Conservation (phyloP, 1,284 basidiomycete species). For the Coniferiporia sulphurascens region DNA sequence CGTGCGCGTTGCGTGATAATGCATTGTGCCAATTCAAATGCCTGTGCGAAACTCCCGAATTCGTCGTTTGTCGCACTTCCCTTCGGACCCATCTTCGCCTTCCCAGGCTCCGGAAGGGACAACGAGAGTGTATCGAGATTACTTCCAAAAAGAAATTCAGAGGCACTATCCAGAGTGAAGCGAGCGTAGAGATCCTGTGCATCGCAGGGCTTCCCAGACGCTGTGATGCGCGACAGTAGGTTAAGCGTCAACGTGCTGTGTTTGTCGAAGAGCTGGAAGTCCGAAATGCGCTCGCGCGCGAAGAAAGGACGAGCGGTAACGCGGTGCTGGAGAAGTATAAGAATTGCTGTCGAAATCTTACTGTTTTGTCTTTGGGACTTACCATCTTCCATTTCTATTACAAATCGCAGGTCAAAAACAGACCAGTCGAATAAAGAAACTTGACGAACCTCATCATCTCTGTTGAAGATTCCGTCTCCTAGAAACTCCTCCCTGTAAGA, state of each 20-base stretch:
- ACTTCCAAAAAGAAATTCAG: slow-evolving; percentile 64
- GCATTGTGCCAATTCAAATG: slow-evolving; percentile 59
- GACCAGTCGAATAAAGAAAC: slow-evolving; percentile 9
- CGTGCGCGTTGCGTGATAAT: slow-evolving; percentile 48
- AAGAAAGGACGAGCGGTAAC: slow-evolving; percentile 70
- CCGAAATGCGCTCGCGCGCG: slow-evolving; percentile 60
- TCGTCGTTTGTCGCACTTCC: slow-evolving; percentile 55
- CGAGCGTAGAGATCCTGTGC: slow-evolving; percentile 65
- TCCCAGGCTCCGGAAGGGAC: slow-evolving; percentile 45
- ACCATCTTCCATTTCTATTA: slow-evolving; percentile 50
- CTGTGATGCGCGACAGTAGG: slow-evolving; percentile 40
- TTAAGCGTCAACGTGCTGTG: slow-evolving; percentile 45
- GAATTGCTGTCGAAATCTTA: background rate
- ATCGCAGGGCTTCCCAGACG: slow-evolving; percentile 42
- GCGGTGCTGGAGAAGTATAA: slow-evolving; percentile 44
- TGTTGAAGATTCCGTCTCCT: slow-evolving; percentile 69
- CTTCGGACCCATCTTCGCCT: slow-evolving; percentile 45
- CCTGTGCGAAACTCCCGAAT: slow-evolving; percentile 57
- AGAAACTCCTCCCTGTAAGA: slow-evolving; percentile 55
- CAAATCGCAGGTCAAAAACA: slow-evolving; percentile 12
- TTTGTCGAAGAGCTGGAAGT: slow-evolving; percentile 63
- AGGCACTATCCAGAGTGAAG: slow-evolving; percentile 65
- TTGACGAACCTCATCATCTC: slow-evolving; percentile 54
- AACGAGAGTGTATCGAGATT: slow-evolving; percentile 57
- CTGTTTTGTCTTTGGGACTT: slow-evolving; percentile 18